Conservation (phyloP, 257 asterid species). For the Solanum arcanum region DNA sequence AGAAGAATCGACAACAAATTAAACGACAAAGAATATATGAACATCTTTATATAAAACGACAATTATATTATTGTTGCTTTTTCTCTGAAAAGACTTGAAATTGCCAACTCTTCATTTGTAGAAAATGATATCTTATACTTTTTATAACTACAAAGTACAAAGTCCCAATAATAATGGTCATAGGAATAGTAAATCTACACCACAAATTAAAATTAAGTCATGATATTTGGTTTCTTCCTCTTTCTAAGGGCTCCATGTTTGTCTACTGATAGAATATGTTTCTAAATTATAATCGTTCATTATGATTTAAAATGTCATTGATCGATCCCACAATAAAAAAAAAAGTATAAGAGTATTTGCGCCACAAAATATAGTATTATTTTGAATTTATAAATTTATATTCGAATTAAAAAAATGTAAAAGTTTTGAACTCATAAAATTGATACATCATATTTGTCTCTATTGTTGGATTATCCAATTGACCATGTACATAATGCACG, state of each 20-base stretch:
- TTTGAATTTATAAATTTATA: neutral
- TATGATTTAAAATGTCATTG: neutral
- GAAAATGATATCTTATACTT: neutral
- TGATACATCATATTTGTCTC: neutral
- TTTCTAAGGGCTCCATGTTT: neutral
- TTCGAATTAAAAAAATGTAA: neutral
- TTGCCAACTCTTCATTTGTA: neutral
- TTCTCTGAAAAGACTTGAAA: neutral
- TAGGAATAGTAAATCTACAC: neutral
- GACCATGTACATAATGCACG: neutral
- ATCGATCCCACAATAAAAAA: neutral
- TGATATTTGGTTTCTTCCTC: too few species aligned
- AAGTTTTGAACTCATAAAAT: neutral
- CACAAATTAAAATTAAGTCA: neutral
- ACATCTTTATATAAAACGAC: neutral
- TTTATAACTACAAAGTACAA: neutral
- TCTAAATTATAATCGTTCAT: neutral
- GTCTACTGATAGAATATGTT: neutral
- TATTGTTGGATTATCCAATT: neutral
- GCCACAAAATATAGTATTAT: neutral
- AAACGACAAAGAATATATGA: neutral
- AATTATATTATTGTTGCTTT: neutral
- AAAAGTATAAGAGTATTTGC: neutral
- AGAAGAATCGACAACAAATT: neutral
- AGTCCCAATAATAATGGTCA: neutral